Percentiles rank a stretch among this genome's conserved stretches.
phyloP scores from a whole-genome alignment of 2,329 filamentous ascomycete species.

The Amphichorda felina region DNA sequence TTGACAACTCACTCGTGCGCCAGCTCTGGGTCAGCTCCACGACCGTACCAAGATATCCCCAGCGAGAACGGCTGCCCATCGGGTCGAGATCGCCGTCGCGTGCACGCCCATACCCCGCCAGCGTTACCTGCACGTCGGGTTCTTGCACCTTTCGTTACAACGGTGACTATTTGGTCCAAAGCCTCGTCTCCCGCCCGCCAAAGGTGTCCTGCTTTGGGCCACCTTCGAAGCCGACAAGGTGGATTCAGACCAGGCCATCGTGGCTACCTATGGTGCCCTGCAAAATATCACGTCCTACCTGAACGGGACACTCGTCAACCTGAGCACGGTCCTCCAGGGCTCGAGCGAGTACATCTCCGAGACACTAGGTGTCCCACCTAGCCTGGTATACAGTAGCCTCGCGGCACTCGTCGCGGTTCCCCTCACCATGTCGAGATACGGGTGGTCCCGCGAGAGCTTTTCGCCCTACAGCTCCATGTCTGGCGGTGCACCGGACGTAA shows the following conservation, averaged over 20 bases:
- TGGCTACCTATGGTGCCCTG: conserved; percentile 53
- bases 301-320: conserved; percentile 35
- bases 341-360: conserved; percentile 40
- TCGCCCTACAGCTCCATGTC: conserved; percentile 39
- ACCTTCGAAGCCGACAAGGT: conserved; percentile 35
- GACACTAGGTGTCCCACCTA: conserved; percentile 35
- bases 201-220: conserved; percentile 7
- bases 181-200: not conserved
- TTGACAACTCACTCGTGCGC: not conserved
- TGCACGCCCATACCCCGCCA: too few species aligned
- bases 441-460: conserved; percentile 35
- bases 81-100: not conserved
- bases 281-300: conserved; percentile 48
- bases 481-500: conserved; percentile 47
- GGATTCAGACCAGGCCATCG: conserved; percentile 43
- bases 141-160: too few species aligned
- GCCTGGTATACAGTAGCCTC: conserved; percentile 36
- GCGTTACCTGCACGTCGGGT: too few species aligned
- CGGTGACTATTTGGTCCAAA: not conserved
- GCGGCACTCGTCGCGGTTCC: conserved; percentile 36
- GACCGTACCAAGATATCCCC: not conserved
- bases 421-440: conserved; percentile 42
- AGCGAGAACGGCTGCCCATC: not conserved
- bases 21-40: not conserved
- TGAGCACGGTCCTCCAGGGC: conserved; percentile 33